A percentile compares a stretch with the other conserved stretches of the same genome.
Evolutionary conservation across 805 yeast species (phyloP).

Genomic region (Candida sanyiensis): DNA sequence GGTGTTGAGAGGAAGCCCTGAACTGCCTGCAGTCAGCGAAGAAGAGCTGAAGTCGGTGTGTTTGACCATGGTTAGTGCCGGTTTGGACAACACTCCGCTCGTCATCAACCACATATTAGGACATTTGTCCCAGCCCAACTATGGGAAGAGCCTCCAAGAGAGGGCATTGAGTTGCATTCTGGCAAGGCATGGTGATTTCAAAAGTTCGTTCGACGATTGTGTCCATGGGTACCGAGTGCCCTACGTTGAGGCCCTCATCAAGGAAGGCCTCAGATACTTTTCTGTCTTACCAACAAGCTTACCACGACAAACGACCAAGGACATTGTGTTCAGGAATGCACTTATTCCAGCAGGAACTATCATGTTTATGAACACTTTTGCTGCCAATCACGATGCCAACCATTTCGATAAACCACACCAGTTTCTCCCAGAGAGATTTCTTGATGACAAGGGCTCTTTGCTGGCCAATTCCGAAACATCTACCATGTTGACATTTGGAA

Average conservation of each 20-base stretch:
- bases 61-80: constrained; percentile 74
- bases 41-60: constrained; percentile 55
- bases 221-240: constrained; percentile 32
- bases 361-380: constrained; percentile 60
- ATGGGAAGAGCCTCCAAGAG: constrained; percentile 37
- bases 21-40: constrained; percentile 23
- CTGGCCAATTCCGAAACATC: constrained; percentile 9
- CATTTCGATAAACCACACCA: constrained; percentile 38
- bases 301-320: constrained; percentile 55
- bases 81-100: constrained; percentile 65
- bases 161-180: constrained; percentile 39
- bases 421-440: constrained; percentile 51
- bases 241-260: constrained; percentile 50
- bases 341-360: constrained; percentile 52
- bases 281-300: constrained; percentile 63
- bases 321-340: constrained; percentile 35
- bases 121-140: constrained; percentile 42
- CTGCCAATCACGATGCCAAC: constrained; percentile 58
- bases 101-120: constrained; percentile 57
- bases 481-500: constrained; percentile 54
- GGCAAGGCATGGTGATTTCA: constrained; percentile 27
- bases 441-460: constrained; percentile 28
- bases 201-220: constrained; percentile 32
- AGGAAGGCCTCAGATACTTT: constrained; percentile 57
- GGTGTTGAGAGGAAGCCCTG: constrained; percentile 13